A percentile compares a stretch with the other conserved stretches of the same genome.
Conservation (phyloP, 768 basidiomycete species). For the Hypholoma fasciculare region DNA sequence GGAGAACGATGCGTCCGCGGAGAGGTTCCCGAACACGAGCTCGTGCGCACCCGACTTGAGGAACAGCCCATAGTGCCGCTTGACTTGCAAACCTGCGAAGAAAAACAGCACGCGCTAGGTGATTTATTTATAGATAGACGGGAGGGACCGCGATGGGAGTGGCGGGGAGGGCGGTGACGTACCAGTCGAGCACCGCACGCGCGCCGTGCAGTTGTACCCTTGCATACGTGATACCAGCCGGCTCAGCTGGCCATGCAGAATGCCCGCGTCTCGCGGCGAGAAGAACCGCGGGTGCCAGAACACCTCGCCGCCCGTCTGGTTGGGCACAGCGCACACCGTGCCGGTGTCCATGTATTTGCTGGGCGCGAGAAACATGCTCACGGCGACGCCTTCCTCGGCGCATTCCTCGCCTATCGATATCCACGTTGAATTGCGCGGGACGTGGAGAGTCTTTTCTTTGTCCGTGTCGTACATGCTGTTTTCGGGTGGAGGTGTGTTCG, state of each 20-base stretch:
- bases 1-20: conserved; percentile 80
- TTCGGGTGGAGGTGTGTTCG: conserved; percentile 54
- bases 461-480: conserved; percentile 74
- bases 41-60: conserved; percentile 67
- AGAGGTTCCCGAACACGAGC: conserved; percentile 75
- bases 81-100: conserved; percentile 57
- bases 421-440: conserved; percentile 80
- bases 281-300: conserved; percentile 94
- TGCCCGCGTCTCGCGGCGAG: conserved; percentile 58
- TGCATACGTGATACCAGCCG: conserved; percentile 68
- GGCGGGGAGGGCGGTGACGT: conserved; percentile 16
- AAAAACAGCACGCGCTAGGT: conserved; percentile 14
- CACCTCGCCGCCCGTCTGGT: conserved; percentile 84
- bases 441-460: conserved; percentile 81
- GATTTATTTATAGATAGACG: conserved; percentile 17
- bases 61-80: conserved; percentile 74
- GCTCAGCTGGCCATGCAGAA: conserved; percentile 74
- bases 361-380: conserved; percentile 87
- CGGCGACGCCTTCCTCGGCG: conserved; percentile 86
- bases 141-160: conserved; percentile 1
- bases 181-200: conserved; percentile 88
- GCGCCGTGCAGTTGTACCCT: conserved; percentile 78
- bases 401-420: conserved; percentile 83
- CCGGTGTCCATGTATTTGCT: conserved; percentile 82
- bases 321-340: conserved; percentile 76